Conservation (phyloP, 371 early-diverging fungal species). For the Rhizopus microsporus region DNA sequence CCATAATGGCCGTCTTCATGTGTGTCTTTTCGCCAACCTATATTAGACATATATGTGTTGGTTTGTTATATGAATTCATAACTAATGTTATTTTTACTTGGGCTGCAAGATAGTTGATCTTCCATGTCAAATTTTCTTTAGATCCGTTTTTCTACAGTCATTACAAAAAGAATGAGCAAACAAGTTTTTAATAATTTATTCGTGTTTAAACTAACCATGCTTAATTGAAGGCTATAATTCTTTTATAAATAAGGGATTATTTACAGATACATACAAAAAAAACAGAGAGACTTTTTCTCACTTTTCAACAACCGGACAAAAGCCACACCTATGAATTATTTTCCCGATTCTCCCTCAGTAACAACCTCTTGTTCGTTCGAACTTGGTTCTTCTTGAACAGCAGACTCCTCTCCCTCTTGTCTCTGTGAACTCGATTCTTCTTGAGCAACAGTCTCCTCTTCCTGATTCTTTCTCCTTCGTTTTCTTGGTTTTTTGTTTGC, state of each 20-base stretch:
- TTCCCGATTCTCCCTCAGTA: too few relatives aligned
- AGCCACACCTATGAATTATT: too few relatives aligned
- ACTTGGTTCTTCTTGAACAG: too few relatives aligned
- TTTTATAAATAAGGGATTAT: too few relatives aligned
- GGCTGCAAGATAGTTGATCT: constrained; percentile 37
- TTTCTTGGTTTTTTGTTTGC: background rate
- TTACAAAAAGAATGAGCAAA: constrained; percentile 5
- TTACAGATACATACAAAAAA: too few relatives aligned
- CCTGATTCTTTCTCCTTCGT: background rate
- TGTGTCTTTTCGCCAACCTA: constrained; percentile 31
- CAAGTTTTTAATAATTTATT: constrained; percentile 6
- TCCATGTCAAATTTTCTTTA: constrained; percentile 36
- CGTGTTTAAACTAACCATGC: background rate
- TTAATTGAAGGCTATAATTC: too few relatives aligned
- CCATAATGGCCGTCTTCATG: constrained; percentile 24
- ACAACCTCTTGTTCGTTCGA: too few relatives aligned
- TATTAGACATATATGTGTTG: background rate
- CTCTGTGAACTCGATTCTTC: too few relatives aligned
- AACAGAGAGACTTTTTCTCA: too few relatives aligned
- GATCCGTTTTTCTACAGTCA: constrained; percentile 14
- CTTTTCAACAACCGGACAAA: too few relatives aligned
- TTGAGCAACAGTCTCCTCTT: too few relatives aligned
- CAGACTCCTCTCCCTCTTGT: too few relatives aligned
- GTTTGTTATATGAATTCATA: background rate
- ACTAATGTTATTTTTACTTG: constrained; percentile 18